phyloP scores from a whole-genome alignment of 345 rosid genomes.

The Rhodamnia argentea region DNA sequence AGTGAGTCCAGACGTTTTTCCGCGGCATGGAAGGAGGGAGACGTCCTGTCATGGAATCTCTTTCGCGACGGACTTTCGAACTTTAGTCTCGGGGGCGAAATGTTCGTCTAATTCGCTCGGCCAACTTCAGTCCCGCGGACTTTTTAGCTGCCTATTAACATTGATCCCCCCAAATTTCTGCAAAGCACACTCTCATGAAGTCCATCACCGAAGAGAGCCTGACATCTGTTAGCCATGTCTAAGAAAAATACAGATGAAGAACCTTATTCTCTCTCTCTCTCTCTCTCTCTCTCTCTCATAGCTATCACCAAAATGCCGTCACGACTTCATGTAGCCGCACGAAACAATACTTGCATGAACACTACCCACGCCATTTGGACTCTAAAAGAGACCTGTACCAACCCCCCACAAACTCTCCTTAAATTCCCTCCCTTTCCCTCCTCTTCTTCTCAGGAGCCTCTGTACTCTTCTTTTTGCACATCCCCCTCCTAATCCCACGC shows the following conservation, averaged over 20 bases:
- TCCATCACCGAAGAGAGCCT: not conserved
- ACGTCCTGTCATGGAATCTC: not conserved
- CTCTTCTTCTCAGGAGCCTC: not conserved
- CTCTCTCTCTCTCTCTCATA: not conserved
- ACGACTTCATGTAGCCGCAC: not conserved
- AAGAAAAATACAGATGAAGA: not conserved
- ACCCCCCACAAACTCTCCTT: not conserved
- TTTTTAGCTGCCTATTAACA: not conserved
- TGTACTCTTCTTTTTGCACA: not conserved
- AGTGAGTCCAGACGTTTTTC: too few species aligned
- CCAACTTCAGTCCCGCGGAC: not conserved
- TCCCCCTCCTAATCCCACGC: not conserved
- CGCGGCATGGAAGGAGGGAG: not conserved
- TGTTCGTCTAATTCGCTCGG: not conserved
- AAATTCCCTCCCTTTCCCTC: not conserved
- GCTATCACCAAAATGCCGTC: not conserved
- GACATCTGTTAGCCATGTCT: not conserved
- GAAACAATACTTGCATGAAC: not conserved
- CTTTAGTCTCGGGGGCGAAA: not conserved
- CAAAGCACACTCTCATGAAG: not conserved
- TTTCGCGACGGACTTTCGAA: not conserved
- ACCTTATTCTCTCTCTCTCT: not conserved
- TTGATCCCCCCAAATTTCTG: not conserved
- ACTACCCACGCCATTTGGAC: not conserved
- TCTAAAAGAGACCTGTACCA: not conserved